Evolutionary conservation across 768 basidiomycete species (phyloP).

Genomic region (Dioszegia crocea): DNA sequence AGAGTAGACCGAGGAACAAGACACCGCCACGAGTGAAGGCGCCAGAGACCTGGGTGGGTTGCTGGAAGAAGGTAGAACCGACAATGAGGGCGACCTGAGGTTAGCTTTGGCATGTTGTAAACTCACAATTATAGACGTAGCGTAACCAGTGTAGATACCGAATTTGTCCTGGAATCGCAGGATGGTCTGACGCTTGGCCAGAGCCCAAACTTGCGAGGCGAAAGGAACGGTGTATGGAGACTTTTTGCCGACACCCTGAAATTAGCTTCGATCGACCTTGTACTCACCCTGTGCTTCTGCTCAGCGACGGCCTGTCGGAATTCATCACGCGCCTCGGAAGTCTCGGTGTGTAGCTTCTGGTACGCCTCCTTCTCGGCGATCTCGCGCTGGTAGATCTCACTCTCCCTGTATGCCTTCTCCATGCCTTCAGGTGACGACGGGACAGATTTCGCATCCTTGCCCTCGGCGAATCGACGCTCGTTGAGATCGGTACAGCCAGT

Average conservation of each 20-base stretch:
- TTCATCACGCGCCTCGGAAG: slow-evolving; percentile 56
- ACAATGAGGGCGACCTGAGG: slow-evolving; percentile 46
- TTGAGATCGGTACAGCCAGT: slow-evolving; percentile 55
- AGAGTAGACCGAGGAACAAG: slow-evolving; percentile 59
- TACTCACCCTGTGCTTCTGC: slow-evolving; percentile 61
- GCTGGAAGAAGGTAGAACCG: slow-evolving; percentile 69
- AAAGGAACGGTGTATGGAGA: slow-evolving; percentile 81
- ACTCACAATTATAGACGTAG: slow-evolving; percentile 56
- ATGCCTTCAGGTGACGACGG: slow-evolving; percentile 68
- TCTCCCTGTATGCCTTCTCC: slow-evolving; percentile 61
- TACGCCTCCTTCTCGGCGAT: slow-evolving; percentile 57
- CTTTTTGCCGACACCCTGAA: slow-evolving; percentile 60
- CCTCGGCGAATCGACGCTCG: slow-evolving; percentile 67
- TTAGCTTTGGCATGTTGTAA: background rate
- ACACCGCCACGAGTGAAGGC: slow-evolving; percentile 84
- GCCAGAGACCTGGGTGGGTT: slow-evolving; percentile 68
- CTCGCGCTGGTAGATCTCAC: slow-evolving; percentile 54
- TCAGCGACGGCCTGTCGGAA: slow-evolving; percentile 74
- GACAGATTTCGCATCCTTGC: slow-evolving; percentile 58
- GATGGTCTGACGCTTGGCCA: slow-evolving; percentile 70
- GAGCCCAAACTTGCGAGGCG: slow-evolving; percentile 64
- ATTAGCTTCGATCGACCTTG: no score
- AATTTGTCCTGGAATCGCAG: slow-evolving; percentile 67
- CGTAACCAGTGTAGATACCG: slow-evolving; percentile 68
- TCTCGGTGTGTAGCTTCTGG: slow-evolving; percentile 62